phyloP scores from a whole-genome alignment of 345 rosid genomes.

The Eutrema japonicum region DNA sequence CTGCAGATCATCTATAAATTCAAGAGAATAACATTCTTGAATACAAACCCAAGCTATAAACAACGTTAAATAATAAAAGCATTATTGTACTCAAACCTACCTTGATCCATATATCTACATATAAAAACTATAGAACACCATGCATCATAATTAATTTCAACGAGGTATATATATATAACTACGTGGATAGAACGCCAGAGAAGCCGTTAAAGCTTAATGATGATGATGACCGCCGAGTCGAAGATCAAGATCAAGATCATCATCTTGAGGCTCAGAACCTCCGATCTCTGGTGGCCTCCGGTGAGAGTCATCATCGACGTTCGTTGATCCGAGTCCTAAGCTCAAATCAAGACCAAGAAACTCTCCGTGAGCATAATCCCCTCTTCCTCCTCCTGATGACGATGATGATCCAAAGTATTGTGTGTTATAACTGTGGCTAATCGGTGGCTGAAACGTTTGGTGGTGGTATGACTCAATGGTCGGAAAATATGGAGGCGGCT shows the following conservation, averaged over 20 bases:
- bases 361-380: conserved; percentile 38
- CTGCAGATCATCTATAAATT: neutral
- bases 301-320: conserved; percentile 37
- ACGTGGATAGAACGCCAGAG: conserved; percentile 4
- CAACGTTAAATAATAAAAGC: neutral
- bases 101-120: conserved; percentile 3
- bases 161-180: neutral
- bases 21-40: neutral
- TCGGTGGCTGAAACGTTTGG: conserved; percentile 27
- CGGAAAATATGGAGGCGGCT: conserved; percentile 25
- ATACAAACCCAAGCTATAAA: conserved; percentile 1
- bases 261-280: conserved; percentile 44
- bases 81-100: conserved; percentile 17
- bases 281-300: conserved; percentile 25
- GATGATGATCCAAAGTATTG: conserved; percentile 30
- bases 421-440: conserved; percentile 27
- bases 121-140: neutral
- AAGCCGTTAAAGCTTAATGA: conserved; percentile 9
- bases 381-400: conserved; percentile 4
- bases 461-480: conserved; percentile 28
- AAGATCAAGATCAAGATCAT: conserved; percentile 85
- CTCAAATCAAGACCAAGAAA: conserved; percentile 59
- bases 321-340: conserved; percentile 49
- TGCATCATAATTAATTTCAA: conserved; percentile 1
- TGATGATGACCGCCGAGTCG: conserved; percentile 63